Percentiles rank a stretch among this genome's conserved stretches.
These are phyloP conservation scores for Backusella australiensis DNA, from an alignment of 192 early-diverging fungal genomes.

Conservation along the genomic window DNA sequence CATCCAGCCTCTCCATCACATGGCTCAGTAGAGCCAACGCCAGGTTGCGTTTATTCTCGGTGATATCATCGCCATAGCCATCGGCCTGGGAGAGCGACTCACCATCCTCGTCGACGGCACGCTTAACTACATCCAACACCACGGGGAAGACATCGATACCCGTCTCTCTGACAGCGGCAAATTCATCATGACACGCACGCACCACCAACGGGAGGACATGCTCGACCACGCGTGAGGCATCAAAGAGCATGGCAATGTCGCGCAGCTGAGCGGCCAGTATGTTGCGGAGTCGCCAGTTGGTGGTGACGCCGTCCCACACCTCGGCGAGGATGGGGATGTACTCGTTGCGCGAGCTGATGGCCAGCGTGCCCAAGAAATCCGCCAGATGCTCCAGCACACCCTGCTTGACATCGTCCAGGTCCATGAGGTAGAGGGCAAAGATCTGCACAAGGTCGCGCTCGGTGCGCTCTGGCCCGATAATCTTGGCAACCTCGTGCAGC, in stretches of 20 bases:
- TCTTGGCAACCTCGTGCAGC: slow-evolving; percentile 51
- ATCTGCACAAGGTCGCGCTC: slow-evolving; percentile 48
- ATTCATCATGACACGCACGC: slow-evolving; percentile 46
- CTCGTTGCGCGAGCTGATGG: slow-evolving; percentile 53
- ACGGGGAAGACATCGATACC: slow-evolving; percentile 40
- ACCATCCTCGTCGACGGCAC: slow-evolving; percentile 27
- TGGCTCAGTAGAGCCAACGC: slow-evolving; percentile 22
- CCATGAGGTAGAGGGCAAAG: slow-evolving; percentile 51
- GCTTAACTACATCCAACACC: slow-evolving; percentile 34
- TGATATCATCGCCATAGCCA: slow-evolving; percentile 23
- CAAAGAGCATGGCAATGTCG: slow-evolving; percentile 57
- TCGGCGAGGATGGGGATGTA: slow-evolving; percentile 63
- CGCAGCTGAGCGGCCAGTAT: slow-evolving; percentile 66
- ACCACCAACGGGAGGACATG: slow-evolving; percentile 67
- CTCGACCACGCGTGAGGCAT: slow-evolving; percentile 54
- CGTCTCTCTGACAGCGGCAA: slow-evolving; percentile 52
- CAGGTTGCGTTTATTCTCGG: slow-evolving; percentile 9
- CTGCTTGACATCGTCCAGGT: slow-evolving; percentile 67
- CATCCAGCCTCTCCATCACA: slow-evolving; percentile 36
- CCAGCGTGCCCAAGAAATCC: slow-evolving; percentile 62
- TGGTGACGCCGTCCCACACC: slow-evolving; percentile 66
- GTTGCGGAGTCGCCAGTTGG: slow-evolving; percentile 70
- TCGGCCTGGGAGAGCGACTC: slow-evolving; percentile 12
- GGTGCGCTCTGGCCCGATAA: slow-evolving; percentile 50
- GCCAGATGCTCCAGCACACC: slow-evolving; percentile 63